A percentile compares a stretch with the other conserved stretches of the same genome.
Conservation (phyloP, 2,329 filamentous ascomycete genomes). For the Diaporthe sp. region DNA sequence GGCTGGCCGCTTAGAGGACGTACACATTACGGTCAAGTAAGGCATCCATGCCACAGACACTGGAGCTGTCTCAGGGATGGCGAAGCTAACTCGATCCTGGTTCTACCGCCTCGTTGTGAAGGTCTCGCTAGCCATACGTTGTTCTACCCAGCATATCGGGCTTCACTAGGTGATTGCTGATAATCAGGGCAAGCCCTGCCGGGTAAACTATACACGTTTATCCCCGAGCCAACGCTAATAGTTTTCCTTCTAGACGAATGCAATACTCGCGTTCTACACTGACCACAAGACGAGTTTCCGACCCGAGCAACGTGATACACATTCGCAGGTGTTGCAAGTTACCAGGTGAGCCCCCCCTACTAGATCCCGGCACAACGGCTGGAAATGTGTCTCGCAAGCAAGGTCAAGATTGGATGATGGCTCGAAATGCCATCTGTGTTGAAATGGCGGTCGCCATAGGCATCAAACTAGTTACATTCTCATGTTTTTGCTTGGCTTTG, state of each 20-base stretch:
- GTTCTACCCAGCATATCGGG: neutral
- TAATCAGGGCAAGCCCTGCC: neutral
- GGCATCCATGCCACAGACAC: neutral
- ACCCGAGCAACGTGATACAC: neutral
- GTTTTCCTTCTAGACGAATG: neutral
- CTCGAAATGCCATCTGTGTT: conserved; percentile 1
- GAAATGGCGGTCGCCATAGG: no score
- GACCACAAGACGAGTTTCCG: no score
- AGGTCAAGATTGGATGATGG: neutral
- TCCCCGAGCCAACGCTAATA: neutral
- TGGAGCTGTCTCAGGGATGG: neutral
- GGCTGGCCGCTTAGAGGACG: no score
- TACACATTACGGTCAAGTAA: neutral
- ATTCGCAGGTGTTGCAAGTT: neutral
- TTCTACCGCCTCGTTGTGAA: neutral
- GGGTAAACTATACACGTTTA: neutral
- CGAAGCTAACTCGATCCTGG: neutral
- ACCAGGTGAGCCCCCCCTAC: neutral
- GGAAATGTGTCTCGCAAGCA: neutral
- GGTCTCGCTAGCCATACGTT: neutral
- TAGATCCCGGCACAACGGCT: neutral
- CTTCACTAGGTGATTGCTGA: no score
- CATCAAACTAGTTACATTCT: neutral
- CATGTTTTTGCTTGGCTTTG: neutral
- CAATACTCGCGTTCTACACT: neutral